Conservation (phyloP, 495 filamentous ascomycete genomes). For the Penicilliopsis zonata region DNA sequence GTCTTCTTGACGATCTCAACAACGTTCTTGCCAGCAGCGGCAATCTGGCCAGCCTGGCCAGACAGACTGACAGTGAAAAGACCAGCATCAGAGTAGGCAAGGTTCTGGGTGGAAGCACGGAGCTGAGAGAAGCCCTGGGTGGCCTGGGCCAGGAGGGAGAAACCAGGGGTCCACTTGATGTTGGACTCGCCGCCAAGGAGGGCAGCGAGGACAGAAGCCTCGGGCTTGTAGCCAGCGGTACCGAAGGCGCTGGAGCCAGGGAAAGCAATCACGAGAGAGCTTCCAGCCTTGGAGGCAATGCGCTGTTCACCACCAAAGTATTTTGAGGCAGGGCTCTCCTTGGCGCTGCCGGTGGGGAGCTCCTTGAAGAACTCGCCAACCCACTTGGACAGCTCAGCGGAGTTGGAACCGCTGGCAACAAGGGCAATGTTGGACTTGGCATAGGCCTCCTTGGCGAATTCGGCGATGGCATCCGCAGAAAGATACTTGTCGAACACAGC, state of each 20-base stretch:
- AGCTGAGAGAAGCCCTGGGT: constrained; percentile 52
- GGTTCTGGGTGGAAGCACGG: constrained; percentile 56
- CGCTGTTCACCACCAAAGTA: constrained; percentile 95
- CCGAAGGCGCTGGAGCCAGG: constrained; percentile 66
- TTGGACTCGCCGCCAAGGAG: constrained; percentile 80
- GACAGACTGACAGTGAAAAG: constrained; percentile 70
- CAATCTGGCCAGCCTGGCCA: constrained; percentile 58
- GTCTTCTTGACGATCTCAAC: constrained; percentile 74
- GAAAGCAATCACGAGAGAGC: constrained; percentile 79
- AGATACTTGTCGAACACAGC: constrained; percentile 64
- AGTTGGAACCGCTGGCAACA: constrained; percentile 75
- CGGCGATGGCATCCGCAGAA: constrained; percentile 51
- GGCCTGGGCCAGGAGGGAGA: constrained; percentile 76
- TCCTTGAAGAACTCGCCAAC: constrained; percentile 74
- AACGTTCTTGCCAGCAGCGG: constrained; percentile 44
- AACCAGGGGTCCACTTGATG: constrained; percentile 94
- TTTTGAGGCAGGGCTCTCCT: constrained; percentile 44
- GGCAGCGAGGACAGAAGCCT: constrained; percentile 76
- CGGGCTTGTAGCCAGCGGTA: constrained; percentile 68
- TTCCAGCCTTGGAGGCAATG: constrained; percentile 60
- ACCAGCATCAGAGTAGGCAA: constrained; percentile 87
- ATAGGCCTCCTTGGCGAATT: constrained; percentile 67
- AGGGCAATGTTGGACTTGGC: constrained; percentile 82
- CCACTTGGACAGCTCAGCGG: constrained; percentile 76
- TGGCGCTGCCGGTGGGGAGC: constrained; percentile 25